A percentile compares a stretch with the other conserved stretches of the same genome.
Conservation (phyloP, 1,284 basidiomycete species). For the Puccinia horiana region DNA sequence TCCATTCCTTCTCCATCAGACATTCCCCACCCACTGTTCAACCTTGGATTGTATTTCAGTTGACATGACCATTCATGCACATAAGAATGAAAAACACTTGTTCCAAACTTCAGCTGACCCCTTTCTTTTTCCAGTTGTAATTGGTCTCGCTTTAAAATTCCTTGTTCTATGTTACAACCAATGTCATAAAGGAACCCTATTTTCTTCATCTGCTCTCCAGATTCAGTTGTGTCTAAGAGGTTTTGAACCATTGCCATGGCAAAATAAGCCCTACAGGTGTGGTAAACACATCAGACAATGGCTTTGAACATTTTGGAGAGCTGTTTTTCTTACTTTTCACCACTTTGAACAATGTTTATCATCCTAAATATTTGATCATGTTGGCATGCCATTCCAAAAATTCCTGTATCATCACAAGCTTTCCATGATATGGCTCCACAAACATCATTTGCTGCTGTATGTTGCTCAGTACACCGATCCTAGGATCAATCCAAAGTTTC, state of each 20-base stretch:
- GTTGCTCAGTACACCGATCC: constrained; percentile 12
- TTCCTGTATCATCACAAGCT: constrained; percentile 21
- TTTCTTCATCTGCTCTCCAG: not conserved
- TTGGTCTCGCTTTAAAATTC: not conserved
- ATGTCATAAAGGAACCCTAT: constrained; percentile 4
- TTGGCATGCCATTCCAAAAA: constrained; percentile 37
- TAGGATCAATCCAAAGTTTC: not conserved
- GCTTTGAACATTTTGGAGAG: too few relatives aligned
- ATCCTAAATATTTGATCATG: not conserved
- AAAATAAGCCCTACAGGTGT: not conserved
- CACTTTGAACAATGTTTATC: not conserved
- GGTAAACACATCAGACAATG: not conserved
- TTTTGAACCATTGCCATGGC: not conserved
- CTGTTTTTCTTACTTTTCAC: not conserved
- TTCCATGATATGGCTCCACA: not conserved
- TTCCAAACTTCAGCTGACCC: not conserved
- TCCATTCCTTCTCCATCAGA: not conserved
- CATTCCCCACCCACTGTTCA: not conserved
- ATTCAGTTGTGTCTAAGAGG: not conserved
- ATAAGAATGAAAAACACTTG: not conserved
- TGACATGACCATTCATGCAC: constrained; percentile 1
- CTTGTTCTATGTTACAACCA: not conserved
- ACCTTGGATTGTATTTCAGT: not conserved
- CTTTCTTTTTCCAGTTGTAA: not conserved
- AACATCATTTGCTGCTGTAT: constrained; percentile 9